phyloP scores from a whole-genome alignment of 345 rosid species.

The Kernera saxatilis region DNA sequence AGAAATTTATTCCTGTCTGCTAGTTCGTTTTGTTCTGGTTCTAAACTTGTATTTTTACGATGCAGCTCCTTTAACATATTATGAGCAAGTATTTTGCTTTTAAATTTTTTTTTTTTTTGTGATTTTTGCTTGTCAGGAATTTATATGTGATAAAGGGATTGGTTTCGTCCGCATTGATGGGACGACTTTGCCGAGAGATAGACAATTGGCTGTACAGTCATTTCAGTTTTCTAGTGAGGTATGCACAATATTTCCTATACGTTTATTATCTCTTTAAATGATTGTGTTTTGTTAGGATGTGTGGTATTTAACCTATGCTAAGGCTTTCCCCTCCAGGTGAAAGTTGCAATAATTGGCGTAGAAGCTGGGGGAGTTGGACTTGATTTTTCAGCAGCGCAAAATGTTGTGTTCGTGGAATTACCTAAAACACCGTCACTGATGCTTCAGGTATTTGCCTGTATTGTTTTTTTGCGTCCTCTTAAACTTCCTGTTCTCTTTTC shows the following conservation, averaged over 20 bases:
- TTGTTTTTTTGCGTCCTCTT: not conserved
- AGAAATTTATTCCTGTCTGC: not conserved
- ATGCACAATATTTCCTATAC: constrained; percentile 18
- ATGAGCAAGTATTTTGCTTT: constrained; percentile 9
- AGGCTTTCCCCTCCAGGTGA: constrained; percentile 45
- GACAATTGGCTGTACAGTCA: constrained; percentile 76
- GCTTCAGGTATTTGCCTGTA: constrained; percentile 69
- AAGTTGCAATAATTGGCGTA: constrained; percentile 82
- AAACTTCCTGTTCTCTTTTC: not conserved
- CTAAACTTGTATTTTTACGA: not conserved
- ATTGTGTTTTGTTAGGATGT: constrained; percentile 8
- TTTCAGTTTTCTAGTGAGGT: constrained; percentile 70
- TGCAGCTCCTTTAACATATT: constrained; percentile 12
- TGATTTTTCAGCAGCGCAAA: constrained; percentile 81
- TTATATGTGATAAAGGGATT: constrained; percentile 74
- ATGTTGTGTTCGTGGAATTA: constrained; percentile 88
- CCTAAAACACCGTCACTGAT: constrained; percentile 79
- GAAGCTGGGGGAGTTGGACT: constrained; percentile 97
- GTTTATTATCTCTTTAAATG: not conserved
- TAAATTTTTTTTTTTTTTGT: not conserved
- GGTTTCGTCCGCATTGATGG: constrained; percentile 94
- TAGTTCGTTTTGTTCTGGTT: not conserved
- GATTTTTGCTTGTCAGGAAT: constrained; percentile 49
- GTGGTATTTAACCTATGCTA: constrained; percentile 8
- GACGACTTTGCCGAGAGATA: constrained; percentile 73